These are phyloP conservation scores for Solanum verrucosum DNA, from an alignment of 257 asterid genomes.

Conservation along the genomic window DNA sequence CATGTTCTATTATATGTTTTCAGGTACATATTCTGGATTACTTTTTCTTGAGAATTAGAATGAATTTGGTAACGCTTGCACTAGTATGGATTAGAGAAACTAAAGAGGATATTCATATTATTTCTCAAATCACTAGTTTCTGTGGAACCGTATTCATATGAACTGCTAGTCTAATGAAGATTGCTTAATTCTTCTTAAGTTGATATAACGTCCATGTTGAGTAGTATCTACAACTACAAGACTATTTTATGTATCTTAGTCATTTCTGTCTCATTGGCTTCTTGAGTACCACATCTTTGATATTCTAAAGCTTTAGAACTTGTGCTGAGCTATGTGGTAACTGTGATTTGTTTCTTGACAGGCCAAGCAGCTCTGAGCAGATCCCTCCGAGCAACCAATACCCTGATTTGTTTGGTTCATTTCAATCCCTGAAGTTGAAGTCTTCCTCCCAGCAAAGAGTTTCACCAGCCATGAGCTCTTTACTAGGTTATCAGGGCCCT, in stretches of 20 bases:
- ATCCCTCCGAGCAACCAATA: slow-evolving; percentile 31
- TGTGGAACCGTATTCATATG: background rate
- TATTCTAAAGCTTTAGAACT: background rate
- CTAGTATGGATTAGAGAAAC: background rate
- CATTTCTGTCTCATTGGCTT: background rate
- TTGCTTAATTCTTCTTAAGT: background rate
- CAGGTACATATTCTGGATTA: background rate
- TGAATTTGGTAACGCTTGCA: background rate
- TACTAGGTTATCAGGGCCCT: slow-evolving; percentile 48
- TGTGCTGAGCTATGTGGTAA: background rate
- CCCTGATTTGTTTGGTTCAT: slow-evolving; percentile 63
- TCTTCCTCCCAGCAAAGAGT: slow-evolving; percentile 40
- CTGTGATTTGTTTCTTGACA: slow-evolving; percentile 25
- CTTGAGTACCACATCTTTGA: background rate
- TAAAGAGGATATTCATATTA: background rate
- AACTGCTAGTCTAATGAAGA: background rate
- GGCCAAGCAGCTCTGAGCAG: slow-evolving; percentile 54
- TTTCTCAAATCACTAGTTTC: background rate
- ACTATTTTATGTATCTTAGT: background rate
- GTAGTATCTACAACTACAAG: background rate
- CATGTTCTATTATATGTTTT: background rate
- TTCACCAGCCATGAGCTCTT: slow-evolving; percentile 53
- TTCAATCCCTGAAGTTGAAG: slow-evolving; percentile 58
- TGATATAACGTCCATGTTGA: background rate
- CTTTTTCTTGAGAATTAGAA: background rate